Base-by-base conservation (phyloP, 306 rosid genomes). In the Quercus cerris region DNA sequence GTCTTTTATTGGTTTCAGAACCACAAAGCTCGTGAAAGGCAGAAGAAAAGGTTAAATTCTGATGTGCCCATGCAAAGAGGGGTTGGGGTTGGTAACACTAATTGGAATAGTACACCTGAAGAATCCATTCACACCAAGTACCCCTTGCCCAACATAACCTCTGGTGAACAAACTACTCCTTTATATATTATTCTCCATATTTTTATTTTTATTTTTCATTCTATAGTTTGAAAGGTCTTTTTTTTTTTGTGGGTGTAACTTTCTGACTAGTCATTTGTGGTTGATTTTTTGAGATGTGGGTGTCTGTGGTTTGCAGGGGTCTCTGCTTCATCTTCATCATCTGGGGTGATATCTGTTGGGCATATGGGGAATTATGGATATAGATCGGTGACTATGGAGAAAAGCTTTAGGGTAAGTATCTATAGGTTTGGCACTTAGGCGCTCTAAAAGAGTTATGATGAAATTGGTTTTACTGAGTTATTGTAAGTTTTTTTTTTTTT, bases 1-100 rank as follows among this genome's bases (percentile, higher is more conserved):
- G 98, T 94, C 11, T 94, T 94, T 77, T 92, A 94, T 70, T 94
- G 98, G 98, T 94, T 94, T 78, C 98, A 93, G 81, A 96, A 96
- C 86, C 99, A 93, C 81, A 96, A 93, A 75, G 99, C 99, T 63
- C 88, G 99, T n/a, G 99, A 96, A 81, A 86, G 98, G 77, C 99
- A 96, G 86, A 96, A 96, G 88, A 96, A 96, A 78, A 82, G 98
- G 71, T 93, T 93, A 87, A 90, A 89, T 70, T 51, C 86, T 75
- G 73, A 83, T 70, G 59, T 28, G 0, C 78, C 86, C 88, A 87
- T 87, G 88, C 90, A 82, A 76, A 76, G 74, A 72, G 23, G 23
- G 6, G 10, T 3, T 28, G 46, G 46, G 46, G 1, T 5, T 14
- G 19, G 13, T 75, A 20, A 49, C 62, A 27, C 55, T 23, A 49